A percentile compares a stretch with the other conserved stretches of the same genome.
Evolutionary conservation across 148 eudicot genomes (phyloP).

Genomic region (Nyssa sinensis): DNA sequence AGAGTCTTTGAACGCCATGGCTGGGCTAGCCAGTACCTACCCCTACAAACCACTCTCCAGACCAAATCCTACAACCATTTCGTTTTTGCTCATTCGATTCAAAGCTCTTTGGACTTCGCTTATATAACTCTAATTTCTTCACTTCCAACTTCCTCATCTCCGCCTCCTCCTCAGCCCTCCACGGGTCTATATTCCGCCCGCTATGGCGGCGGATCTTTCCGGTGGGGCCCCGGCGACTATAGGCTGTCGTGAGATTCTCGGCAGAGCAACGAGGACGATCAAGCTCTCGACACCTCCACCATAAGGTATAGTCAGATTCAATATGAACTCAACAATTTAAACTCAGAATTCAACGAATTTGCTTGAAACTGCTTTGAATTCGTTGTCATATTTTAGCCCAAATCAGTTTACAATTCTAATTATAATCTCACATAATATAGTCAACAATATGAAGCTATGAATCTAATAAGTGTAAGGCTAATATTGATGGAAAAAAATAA

Average conservation of each 20-base stretch:
- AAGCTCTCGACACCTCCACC: slow-evolving; percentile 44
- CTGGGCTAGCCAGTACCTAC: slow-evolving; percentile 35
- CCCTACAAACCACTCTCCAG: slow-evolving; percentile 28
- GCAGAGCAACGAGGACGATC: slow-evolving; percentile 37
- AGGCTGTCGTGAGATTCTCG: slow-evolving; percentile 9
- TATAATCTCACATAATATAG: too few species aligned
- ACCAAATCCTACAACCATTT: slow-evolving; percentile 21
- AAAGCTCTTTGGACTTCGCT: slow-evolving; percentile 30
- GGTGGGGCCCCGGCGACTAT: slow-evolving; percentile 10
- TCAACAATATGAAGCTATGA: too few species aligned
- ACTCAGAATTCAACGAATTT: neutral
- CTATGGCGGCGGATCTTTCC: slow-evolving; percentile 29
- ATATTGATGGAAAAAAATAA: too few species aligned
- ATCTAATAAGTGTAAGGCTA: too few species aligned
- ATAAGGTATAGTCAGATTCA: slow-evolving; percentile 32
- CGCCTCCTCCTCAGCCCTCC: slow-evolving; percentile 14
- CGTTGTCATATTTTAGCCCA: neutral
- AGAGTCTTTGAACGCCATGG: slow-evolving; percentile 30
- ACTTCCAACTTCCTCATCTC: slow-evolving; percentile 4
- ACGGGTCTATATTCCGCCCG: slow-evolving; percentile 40
- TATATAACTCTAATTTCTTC: slow-evolving; percentile 14
- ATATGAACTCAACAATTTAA: neutral
- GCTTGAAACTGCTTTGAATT: slow-evolving; percentile 2
- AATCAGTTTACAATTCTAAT: too few species aligned
- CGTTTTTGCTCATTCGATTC: slow-evolving; percentile 26